Percentiles rank a stretch among this genome's conserved stretches.
These are phyloP conservation scores for Parascedosporium putredinis DNA, from an alignment of 2,329 filamentous ascomycete species.

Conservation along the genomic window DNA sequence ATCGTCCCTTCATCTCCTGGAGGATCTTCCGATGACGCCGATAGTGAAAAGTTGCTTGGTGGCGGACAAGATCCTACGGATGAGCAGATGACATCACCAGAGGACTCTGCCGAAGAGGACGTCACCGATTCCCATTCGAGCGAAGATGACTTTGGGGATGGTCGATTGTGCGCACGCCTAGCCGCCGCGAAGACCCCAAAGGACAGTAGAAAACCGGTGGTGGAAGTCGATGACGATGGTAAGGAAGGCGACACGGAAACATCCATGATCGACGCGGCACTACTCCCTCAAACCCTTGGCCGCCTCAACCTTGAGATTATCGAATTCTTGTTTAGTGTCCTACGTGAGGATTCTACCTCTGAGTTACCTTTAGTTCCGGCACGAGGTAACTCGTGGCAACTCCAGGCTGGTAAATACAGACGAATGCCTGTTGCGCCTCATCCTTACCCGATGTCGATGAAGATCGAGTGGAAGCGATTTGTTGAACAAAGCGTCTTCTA, in stretches of 20 bases:
- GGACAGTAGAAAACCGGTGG: background rate
- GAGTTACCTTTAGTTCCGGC: conserved; percentile 26
- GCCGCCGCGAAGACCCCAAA: background rate
- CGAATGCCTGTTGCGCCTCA: conserved; percentile 5
- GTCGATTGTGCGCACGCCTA: background rate
- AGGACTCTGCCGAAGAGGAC: conserved; percentile 11
- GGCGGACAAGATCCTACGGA: background rate
- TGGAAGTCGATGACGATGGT: background rate
- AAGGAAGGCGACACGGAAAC: background rate
- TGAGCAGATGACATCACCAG: background rate
- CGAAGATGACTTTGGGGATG: conserved; percentile 9
- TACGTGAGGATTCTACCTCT: conserved; percentile 43
- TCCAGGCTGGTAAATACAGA: conserved; percentile 6
- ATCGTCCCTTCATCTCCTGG: conserved; percentile 2
- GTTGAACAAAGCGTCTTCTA: conserved; percentile 55
- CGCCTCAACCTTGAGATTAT: conserved; percentile 44
- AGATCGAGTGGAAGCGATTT: conserved; percentile 47
- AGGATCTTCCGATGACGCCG: conserved; percentile 5
- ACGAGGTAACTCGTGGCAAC: conserved; percentile 7
- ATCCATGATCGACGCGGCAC: conserved; percentile 1
- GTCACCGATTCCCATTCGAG: conserved; percentile 13
- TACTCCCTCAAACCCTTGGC: conserved; percentile 46
- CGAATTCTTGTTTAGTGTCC: conserved; percentile 49
- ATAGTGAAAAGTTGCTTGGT: background rate
- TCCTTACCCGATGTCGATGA: conserved; percentile 21